These are phyloP conservation scores for Viola odorata DNA, from an alignment of 345 rosid genomes.

Conservation along the genomic window DNA sequence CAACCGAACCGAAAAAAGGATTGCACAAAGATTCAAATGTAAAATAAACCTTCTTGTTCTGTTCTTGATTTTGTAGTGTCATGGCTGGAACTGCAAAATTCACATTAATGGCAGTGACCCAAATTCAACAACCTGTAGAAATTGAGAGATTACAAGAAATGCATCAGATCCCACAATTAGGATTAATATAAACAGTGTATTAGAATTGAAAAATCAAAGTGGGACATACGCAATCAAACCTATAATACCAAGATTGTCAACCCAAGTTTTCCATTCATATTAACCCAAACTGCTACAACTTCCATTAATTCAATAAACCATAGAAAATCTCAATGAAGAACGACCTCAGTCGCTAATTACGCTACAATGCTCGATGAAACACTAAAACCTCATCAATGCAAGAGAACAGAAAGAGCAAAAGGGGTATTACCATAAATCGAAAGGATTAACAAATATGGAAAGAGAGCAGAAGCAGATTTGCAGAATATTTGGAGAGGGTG, in stretches of 20 bases:
- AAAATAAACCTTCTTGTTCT: constrained; percentile 29
- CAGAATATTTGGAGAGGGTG: too few species aligned
- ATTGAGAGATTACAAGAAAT: background rate
- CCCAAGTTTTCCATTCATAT: background rate
- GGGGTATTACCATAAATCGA: too few species aligned
- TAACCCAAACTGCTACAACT: too few species aligned
- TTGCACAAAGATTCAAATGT: background rate
- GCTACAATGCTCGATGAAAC: too few species aligned
- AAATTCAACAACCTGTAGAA: constrained; percentile 1
- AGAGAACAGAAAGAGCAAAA: too few species aligned
- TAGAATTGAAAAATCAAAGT: background rate
- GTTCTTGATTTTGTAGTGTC: constrained; percentile 34
- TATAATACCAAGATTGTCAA: background rate
- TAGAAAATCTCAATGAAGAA: too few species aligned
- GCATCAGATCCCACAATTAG: background rate
- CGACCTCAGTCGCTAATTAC: too few species aligned
- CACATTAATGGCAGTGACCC: constrained; percentile 14
- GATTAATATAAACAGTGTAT: background rate
- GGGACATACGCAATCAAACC: background rate
- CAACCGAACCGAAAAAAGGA: background rate
- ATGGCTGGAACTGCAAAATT: constrained; percentile 12
- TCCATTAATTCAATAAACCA: too few species aligned
- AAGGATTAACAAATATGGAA: too few species aligned
- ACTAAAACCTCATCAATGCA: too few species aligned
- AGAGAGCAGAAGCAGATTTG: too few species aligned